Percentiles rank a stretch among this genome's conserved stretches.
Evolutionary conservation across 148 eudicot species (phyloP).

Genomic region (Limonium bicolor): DNA sequence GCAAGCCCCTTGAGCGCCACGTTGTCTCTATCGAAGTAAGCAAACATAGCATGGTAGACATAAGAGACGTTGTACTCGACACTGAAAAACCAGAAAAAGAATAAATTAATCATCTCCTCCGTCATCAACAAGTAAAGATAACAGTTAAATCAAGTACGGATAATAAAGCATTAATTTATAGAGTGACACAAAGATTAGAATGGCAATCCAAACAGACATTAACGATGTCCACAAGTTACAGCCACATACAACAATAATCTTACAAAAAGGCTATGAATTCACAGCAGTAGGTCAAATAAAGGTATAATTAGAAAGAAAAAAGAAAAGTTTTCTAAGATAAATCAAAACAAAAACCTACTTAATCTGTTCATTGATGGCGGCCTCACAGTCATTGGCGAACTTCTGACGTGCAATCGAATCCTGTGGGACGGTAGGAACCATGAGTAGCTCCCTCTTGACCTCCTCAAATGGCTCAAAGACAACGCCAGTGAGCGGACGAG

Average conservation of each 20-base stretch:
- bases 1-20: constrained; percentile 96
- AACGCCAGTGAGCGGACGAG: constrained; percentile 30
- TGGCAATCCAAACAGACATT: too few relatives aligned
- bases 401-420: constrained; percentile 62
- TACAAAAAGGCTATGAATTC: too few relatives aligned
- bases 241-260: too few relatives aligned
- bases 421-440: constrained; percentile 36
- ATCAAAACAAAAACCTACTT: constrained; percentile 25
- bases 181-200: too few relatives aligned
- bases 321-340: too few relatives aligned
- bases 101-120: not conserved
- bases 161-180: too few relatives aligned
- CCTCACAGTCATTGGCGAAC: constrained; percentile 37
- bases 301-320: too few relatives aligned
- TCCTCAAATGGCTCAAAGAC: constrained; percentile 51
- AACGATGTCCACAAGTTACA: too few relatives aligned
- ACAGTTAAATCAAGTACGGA: too few relatives aligned
- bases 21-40: constrained; percentile 92
- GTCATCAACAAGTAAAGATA: too few relatives aligned
- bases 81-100: constrained; percentile 20
- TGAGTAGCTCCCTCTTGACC: constrained; percentile 43
- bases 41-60: constrained; percentile 86
- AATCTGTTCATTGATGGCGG: constrained; percentile 80
- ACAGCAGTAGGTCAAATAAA: too few relatives aligned
- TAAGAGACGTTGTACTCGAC: constrained; percentile 95